phyloP scores from a whole-genome alignment of 805 yeast species.

The Saccharomycopsis javanensis region DNA sequence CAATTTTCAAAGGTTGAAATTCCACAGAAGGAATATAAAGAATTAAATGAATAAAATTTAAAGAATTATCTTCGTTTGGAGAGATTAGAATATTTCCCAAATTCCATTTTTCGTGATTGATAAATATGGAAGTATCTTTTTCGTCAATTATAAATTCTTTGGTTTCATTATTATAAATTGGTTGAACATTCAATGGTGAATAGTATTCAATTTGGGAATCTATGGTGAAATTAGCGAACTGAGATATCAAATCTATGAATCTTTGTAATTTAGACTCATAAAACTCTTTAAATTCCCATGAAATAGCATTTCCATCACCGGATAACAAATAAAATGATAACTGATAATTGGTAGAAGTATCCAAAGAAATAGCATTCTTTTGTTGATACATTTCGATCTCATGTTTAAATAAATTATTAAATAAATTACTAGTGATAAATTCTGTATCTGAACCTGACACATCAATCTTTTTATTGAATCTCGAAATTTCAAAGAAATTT shows the following conservation, averaged over 20 bases:
- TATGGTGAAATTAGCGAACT: conserved; percentile 60
- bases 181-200: conserved; percentile 31
- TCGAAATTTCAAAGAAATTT: background rate
- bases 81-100: conserved; percentile 37
- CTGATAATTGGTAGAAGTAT: conserved; percentile 51
- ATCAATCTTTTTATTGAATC: background rate
- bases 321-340: conserved; percentile 65
- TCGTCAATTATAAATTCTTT: conserved; percentile 29
- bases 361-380: conserved; percentile 10
- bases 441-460: background rate
- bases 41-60: conserved; percentile 60
- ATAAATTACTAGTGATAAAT: conserved; percentile 12
- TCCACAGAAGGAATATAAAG: conserved; percentile 50
- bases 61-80: conserved; percentile 45
- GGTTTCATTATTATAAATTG: conserved; percentile 10
- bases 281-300: conserved; percentile 64
- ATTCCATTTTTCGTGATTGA: conserved; percentile 83
- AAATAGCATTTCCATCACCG: conserved; percentile 56
- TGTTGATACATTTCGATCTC: conserved; percentile 23
- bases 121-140: conserved; percentile 30
- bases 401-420: conserved; percentile 26
- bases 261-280: conserved; percentile 43
- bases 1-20: conserved; percentile 40
- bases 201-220: conserved; percentile 74
- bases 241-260: conserved; percentile 41